A percentile compares a stretch with the other conserved stretches of the same genome.
Evolutionary conservation across 2,329 filamentous ascomycete genomes (phyloP).

Genomic region (Acarospora socialis): DNA sequence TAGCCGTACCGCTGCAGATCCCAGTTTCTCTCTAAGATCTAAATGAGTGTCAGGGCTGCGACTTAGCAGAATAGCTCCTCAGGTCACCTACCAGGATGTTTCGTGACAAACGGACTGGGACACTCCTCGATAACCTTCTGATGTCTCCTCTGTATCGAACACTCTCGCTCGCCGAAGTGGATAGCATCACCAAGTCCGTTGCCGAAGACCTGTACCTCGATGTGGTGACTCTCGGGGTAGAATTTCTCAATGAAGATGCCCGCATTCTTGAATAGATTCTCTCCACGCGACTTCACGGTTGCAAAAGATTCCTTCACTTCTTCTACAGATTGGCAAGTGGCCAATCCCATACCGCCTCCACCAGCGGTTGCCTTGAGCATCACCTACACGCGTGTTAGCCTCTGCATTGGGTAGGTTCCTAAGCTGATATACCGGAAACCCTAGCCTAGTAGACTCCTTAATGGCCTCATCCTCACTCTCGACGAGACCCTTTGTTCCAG

Average conservation of each 20-base stretch:
- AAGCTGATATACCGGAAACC: conserved; percentile 29
- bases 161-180: conserved; percentile 77
- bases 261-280: conserved; percentile 67
- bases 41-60: background rate
- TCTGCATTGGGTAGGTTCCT: background rate
- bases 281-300: conserved; percentile 61
- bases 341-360: conserved; percentile 74
- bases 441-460: conserved; percentile 29
- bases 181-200: conserved; percentile 67
- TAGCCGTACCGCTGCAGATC: conserved; percentile 55
- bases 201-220: conserved; percentile 84
- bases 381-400: too few relatives aligned
- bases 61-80: conserved; percentile 44
- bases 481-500: conserved; percentile 37
- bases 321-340: conserved; percentile 52
- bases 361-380: conserved; percentile 68
- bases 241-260: conserved; percentile 78
- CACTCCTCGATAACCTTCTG: conserved; percentile 89
- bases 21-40: conserved; percentile 49
- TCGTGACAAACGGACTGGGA: conserved; percentile 53
- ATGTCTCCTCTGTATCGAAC: conserved; percentile 71
- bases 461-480: conserved; percentile 34
- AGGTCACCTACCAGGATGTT: conserved; percentile 28
- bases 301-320: conserved; percentile 58
- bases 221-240: conserved; percentile 64